Base-by-base conservation (phyloP, 352 stramenopile species). In the Phytophthora meadii region DNA sequence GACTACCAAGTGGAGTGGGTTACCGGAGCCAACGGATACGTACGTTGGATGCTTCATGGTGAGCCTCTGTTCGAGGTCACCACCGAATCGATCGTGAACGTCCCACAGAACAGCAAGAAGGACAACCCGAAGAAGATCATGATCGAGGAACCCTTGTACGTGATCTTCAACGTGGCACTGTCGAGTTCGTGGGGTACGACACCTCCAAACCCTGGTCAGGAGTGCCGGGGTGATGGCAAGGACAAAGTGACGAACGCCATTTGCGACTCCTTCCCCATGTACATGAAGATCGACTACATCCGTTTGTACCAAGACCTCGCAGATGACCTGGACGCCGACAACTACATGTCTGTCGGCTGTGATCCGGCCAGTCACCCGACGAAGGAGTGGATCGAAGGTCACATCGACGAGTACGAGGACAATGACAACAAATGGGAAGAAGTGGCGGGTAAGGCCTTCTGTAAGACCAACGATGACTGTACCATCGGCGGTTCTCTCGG, bases 91-190 rank as follows among this genome's bases (percentile, higher is more conserved):
- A 71, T 93, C 58, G 50, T 63, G 4, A 73, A 86, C 15, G 68
- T 87, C 0, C 78, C 82, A 0, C 84, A 91, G 34, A 76, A 86
- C 41, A 22, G 9, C 0, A 65, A 63, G 9, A 84, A 75, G 19
- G 57, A 48, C 2, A 93, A 93, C 28, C 84, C 80, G 4, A 39
- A 72, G 22, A 93, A 90, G 49, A 50, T 88, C 1, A 88, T 89
- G 82, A 37, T 91, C 0, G 82, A 94, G 40, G 95, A 99, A 59
- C 94, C 95, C 0, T 92, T 96, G 78, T 98, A 95, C 60, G 57
- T 98, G 22, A 87, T 98, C 36, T 72, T 98, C 39, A 98, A 98
- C 80, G 97, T 97, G 6, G 93, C 94, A 5, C 73, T 99, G 8
- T 97, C 90, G n/a, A 82, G 74, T n/a, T 83, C 90, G 36, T 98